phyloP scores from a whole-genome alignment of 2,329 filamentous ascomycete genomes.

The Xylaria sp. region DNA sequence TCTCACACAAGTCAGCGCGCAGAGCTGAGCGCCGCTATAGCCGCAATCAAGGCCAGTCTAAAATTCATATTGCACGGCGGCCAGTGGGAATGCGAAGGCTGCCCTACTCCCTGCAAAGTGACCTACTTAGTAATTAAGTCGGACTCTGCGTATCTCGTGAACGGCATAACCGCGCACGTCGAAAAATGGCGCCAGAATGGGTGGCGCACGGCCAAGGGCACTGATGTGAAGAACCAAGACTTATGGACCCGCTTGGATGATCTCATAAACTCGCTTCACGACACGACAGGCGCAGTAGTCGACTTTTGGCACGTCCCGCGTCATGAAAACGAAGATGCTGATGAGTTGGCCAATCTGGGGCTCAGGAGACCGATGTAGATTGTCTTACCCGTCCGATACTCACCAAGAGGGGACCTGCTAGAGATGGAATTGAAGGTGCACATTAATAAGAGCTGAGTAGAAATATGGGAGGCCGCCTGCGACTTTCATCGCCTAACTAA shows the following conservation, averaged over 20 bases:
- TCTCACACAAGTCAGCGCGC: conserved; percentile 33
- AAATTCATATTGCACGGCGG: conserved; percentile 22
- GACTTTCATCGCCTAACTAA: too few species aligned
- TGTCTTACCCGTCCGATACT: neutral
- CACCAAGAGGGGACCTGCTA: neutral
- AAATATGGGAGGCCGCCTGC: neutral
- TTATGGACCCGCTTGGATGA: conserved; percentile 21
- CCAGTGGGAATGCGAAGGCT: conserved; percentile 25
- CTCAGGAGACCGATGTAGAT: neutral
- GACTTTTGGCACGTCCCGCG: conserved; percentile 36
- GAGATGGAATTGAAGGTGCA: neutral
- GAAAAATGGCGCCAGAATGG: conserved; percentile 34
- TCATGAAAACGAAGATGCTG: conserved; percentile 29
- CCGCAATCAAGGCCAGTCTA: conserved; percentile 4
- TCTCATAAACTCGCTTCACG: neutral
- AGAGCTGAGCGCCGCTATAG: conserved; percentile 28
- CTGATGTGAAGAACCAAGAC: conserved; percentile 31
- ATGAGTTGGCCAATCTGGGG: conserved; percentile 28
- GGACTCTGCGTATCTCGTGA: conserved; percentile 38
- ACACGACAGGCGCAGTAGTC: conserved; percentile 10
- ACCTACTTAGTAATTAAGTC: conserved; percentile 34
- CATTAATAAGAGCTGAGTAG: neutral
- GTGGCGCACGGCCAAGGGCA: conserved; percentile 29
- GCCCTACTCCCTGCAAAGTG: conserved; percentile 23
- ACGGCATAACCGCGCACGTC: conserved; percentile 28